phyloP scores from a whole-genome alignment of 2,329 filamentous ascomycete species.

The Diplodia corticola region DNA sequence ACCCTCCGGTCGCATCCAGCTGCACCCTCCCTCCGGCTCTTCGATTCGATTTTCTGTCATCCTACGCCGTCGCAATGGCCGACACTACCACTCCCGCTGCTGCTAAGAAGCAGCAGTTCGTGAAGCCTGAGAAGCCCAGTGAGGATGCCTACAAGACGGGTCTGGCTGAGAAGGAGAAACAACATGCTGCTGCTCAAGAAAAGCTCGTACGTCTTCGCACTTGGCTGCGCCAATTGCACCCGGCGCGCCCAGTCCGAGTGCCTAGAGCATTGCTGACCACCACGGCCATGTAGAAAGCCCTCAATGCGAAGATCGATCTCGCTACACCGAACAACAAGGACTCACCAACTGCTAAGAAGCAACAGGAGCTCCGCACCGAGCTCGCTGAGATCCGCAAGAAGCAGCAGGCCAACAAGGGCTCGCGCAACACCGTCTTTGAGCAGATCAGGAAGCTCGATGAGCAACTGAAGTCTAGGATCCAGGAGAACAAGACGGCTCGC shows the following conservation, averaged over 20 bases:
- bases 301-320: conserved; percentile 85
- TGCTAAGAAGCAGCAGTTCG: conserved; percentile 16
- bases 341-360: conserved; percentile 76
- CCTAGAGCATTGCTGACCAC: conserved; percentile 25
- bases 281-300: conserved; percentile 63
- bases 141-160: conserved; percentile 79
- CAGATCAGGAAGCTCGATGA: conserved; percentile 92
- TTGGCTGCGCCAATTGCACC: conserved; percentile 3
- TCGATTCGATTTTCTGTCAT: not conserved
- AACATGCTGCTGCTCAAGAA: conserved; percentile 74
- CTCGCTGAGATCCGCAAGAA: conserved; percentile 81
- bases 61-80: conserved; percentile 29
- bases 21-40: not conserved
- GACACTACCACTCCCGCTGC: conserved; percentile 25
- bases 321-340: conserved; percentile 81
- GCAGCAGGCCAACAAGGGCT: conserved; percentile 84
- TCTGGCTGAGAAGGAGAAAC: conserved; percentile 81
- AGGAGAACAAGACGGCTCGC: conserved; percentile 83
- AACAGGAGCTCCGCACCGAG: conserved; percentile 80
- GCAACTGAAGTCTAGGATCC: conserved; percentile 79
- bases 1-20: not conserved
- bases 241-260: not conserved
- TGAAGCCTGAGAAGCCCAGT: conserved; percentile 81
- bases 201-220: conserved; percentile 54
- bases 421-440: conserved; percentile 75